Evolutionary conservation across 2,329 filamentous ascomycete genomes (phyloP).

Genomic region (Arthrobotrys sphaeroides): DNA sequence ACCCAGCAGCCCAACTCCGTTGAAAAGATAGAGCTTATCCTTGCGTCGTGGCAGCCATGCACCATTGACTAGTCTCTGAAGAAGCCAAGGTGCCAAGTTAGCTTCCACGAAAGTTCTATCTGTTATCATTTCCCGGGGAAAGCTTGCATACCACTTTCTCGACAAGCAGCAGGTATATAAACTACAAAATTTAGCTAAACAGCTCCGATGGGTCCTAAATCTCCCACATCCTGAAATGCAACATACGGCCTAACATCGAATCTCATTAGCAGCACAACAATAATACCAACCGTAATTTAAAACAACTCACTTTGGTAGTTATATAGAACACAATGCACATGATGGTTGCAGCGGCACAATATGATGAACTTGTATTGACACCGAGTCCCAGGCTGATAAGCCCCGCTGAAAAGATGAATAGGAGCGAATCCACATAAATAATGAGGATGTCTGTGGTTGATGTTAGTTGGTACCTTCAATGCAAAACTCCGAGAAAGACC

Average conservation of each 20-base stretch:
- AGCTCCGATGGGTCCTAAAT: not conserved
- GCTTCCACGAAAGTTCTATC: not conserved
- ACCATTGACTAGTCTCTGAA: constrained; percentile 66
- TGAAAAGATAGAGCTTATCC: constrained; percentile 70
- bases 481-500: not conserved
- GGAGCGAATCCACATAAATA: constrained; percentile 69
- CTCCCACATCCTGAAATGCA: constrained; percentile 51
- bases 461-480: not conserved
- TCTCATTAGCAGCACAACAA: not conserved
- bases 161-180: constrained; percentile 72
- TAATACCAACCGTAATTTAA: not conserved
- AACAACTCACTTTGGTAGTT: constrained; percentile 67
- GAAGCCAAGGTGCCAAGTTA: not conserved
- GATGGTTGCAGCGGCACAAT: constrained; percentile 69
- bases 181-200: constrained; percentile 57
- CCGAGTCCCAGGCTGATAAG: constrained; percentile 68
- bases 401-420: constrained; percentile 68
- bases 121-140: not conserved
- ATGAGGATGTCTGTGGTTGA: constrained; percentile 66
- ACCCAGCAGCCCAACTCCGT: constrained; percentile 68
- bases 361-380: constrained; percentile 64
- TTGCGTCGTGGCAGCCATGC: constrained; percentile 64
- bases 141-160: constrained; percentile 67
- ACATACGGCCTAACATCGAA: constrained; percentile 30
- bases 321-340: constrained; percentile 71